These are phyloP conservation scores for Irpex sp. DNA, from an alignment of 1,284 basidiomycete species.

Conservation along the genomic window DNA sequence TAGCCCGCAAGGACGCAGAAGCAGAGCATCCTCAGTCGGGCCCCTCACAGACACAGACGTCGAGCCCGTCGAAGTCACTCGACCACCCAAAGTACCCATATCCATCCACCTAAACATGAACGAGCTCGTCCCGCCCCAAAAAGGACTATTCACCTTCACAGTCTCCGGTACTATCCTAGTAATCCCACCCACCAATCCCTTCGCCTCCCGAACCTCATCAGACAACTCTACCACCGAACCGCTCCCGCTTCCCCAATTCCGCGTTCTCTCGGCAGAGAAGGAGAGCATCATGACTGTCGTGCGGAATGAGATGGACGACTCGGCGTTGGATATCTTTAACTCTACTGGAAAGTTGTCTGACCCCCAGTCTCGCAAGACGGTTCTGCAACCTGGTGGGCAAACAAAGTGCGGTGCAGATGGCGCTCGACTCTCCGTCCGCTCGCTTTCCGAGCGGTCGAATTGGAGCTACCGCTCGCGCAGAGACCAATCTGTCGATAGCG, in stretches of 20 bases:
- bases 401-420: constrained; percentile 56
- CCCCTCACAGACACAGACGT: constrained; percentile 22
- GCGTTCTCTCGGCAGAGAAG: constrained; percentile 58
- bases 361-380: constrained; percentile 56
- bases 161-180: constrained; percentile 65
- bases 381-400: constrained; percentile 53
- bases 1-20: constrained; percentile 29
- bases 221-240: constrained; percentile 35
- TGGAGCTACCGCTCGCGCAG: constrained; percentile 13
- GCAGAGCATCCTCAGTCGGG: constrained; percentile 26
- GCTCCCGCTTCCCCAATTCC: constrained; percentile 62
- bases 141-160: constrained; percentile 60
- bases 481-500: constrained; percentile 18
- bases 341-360: constrained; percentile 53
- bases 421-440: constrained; percentile 52
- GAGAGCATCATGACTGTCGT: constrained; percentile 54
- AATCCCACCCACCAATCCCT: constrained; percentile 35
- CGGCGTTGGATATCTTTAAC: constrained; percentile 57
- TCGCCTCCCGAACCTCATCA: constrained; percentile 15
- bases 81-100: constrained; percentile 50
- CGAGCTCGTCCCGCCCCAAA: constrained; percentile 61
- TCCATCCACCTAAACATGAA: constrained; percentile 78
- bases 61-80: constrained; percentile 19
- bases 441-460: constrained; percentile 16
- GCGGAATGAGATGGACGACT: constrained; percentile 50